Evolutionary conservation across 768 basidiomycete genomes (phyloP).

Genomic region (Tricholoma matsutake): DNA sequence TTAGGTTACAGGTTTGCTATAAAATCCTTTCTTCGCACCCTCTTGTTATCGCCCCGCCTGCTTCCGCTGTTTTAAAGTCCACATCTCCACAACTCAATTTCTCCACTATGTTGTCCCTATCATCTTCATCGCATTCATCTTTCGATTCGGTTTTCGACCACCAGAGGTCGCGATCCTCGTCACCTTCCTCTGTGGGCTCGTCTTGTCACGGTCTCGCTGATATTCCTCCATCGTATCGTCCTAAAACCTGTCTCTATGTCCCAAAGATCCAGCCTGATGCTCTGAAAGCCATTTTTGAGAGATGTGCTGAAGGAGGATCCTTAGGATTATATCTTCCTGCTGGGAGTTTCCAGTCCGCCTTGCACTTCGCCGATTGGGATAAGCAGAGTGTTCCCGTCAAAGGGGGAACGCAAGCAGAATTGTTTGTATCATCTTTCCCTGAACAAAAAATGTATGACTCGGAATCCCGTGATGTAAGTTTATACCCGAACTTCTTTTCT

Average conservation of each 20-base stretch:
- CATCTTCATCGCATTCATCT: conserved; percentile 32
- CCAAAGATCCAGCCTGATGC: conserved; percentile 16
- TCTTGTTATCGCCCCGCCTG: conserved; percentile 1
- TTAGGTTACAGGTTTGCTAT: conserved; percentile 23
- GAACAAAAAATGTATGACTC: neutral
- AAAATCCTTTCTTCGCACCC: conserved; percentile 18
- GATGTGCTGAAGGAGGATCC: conserved; percentile 27
- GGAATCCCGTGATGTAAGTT: neutral
- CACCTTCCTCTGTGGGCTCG: conserved; percentile 24
- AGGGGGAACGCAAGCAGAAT: neutral
- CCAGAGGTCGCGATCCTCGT: conserved; percentile 32
- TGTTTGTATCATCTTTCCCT: neutral
- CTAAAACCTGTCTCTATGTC: conserved; percentile 19
- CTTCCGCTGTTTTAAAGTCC: neutral
- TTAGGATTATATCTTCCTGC: conserved; percentile 23
- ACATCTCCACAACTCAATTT: neutral
- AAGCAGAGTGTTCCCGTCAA: neutral
- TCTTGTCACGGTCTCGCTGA: conserved; percentile 14
- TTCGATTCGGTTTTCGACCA: conserved; percentile 31
- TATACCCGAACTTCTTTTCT: neutral
- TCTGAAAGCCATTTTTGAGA: conserved; percentile 30
- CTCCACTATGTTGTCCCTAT: conserved; percentile 19
- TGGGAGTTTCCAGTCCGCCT: neutral
- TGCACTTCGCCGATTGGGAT: conserved; percentile 4
- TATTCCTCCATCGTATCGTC: conserved; percentile 10